Evolutionary conservation across 2,329 filamentous ascomycete species (phyloP).

Genomic region (Colletotrichum tropicicola): DNA sequence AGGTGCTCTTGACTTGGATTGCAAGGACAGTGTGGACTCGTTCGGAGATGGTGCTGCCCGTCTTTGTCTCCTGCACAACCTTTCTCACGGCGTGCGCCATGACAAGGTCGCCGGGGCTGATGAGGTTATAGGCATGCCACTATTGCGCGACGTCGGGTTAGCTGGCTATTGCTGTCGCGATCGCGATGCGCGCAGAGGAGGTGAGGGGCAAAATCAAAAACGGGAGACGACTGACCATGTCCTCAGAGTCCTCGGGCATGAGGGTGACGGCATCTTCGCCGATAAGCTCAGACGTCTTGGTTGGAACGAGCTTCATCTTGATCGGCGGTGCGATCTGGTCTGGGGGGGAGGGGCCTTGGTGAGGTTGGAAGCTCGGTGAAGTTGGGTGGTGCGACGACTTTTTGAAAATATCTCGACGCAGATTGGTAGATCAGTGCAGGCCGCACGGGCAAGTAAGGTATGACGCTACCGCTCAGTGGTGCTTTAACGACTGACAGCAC

Average conservation of each 20-base stretch:
- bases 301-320: conserved; percentile 50
- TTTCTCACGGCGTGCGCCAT: conserved; percentile 66
- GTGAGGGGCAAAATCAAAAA: background rate
- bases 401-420: conserved; percentile 20
- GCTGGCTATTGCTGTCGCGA: background rate
- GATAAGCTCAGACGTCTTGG: conserved; percentile 46
- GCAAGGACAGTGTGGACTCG: conserved; percentile 67
- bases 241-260: conserved; percentile 54
- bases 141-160: conserved; percentile 30
- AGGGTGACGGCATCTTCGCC: conserved; percentile 52
- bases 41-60: conserved; percentile 56
- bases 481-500: no score
- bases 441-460: background rate
- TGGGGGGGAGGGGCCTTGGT: background rate
- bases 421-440: conserved; percentile 13
- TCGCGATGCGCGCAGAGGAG: background rate
- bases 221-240: conserved; percentile 48
- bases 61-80: conserved; percentile 56
- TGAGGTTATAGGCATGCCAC: conserved; percentile 72
- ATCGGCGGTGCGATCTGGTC: background rate
- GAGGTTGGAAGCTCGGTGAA: background rate
- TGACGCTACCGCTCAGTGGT: no score
- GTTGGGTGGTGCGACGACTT: background rate
- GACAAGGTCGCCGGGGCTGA: conserved; percentile 61
- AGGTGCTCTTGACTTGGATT: conserved; percentile 64